phyloP scores from a whole-genome alignment of 139 green algal species.

The Volvox africanus region DNA sequence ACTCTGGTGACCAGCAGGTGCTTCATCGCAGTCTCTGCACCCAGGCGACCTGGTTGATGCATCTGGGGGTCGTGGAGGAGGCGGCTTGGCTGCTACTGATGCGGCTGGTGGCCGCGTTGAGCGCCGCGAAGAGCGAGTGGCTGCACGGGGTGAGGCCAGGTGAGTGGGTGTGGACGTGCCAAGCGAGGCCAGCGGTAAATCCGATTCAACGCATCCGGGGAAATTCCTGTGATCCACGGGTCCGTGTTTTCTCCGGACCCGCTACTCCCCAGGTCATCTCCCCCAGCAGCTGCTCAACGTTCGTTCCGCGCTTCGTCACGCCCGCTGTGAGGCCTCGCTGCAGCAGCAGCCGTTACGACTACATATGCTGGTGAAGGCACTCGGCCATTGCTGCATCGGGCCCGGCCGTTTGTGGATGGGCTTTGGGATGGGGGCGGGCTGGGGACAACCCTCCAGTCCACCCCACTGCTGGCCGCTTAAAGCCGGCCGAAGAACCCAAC shows the following conservation, averaged over 20 bases:
- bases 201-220: not conserved
- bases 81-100: slow-evolving; percentile 20
- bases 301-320: not conserved
- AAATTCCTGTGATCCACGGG: not conserved
- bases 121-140: not conserved
- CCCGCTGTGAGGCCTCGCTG: not conserved
- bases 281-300: not conserved
- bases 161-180: not conserved
- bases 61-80: slow-evolving; percentile 39
- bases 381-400: too few relatives aligned
- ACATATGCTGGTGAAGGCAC: too few relatives aligned
- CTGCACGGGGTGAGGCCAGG: not conserved
- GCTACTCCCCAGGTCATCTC: not conserved
- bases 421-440: too few relatives aligned
- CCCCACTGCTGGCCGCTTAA: not conserved
- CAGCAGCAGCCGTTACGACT: slow-evolving; percentile 2
- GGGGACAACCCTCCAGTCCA: not conserved
- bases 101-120: not conserved
- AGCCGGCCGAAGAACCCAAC: too few relatives aligned
- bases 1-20: not conserved
- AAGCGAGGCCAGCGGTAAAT: not conserved
- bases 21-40: not conserved
- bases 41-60: slow-evolving; percentile 17
- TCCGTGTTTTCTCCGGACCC: not conserved
- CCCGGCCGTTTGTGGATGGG: too few relatives aligned